Base-by-base conservation (phyloP, 179 eudicot species). In the Camellia oleifera region DNA sequence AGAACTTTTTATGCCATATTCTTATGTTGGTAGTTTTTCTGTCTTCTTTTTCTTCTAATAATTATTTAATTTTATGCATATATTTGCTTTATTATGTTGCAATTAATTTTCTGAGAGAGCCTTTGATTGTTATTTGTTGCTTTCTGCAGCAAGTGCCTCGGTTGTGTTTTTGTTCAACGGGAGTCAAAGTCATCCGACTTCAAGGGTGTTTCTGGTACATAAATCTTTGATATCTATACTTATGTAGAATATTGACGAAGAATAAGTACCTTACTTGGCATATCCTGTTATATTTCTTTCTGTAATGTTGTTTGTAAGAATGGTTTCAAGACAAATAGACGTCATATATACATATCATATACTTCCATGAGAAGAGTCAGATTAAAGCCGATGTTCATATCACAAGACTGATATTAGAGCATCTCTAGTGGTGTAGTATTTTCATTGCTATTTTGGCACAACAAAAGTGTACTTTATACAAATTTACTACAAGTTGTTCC, bases 81-180 rank as follows among this genome's bases (percentile, higher is more conserved):
- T 5, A 69, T 46, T 70, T 4, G 8, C 2, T 18, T 44, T 4
- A 75, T 3, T 61, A 60, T 61, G 15, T 15, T 45, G 20, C 69
- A 75, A 3, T 74, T 14, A 6, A 52, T 50, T 52, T 58, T 67
- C 45, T 45, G 57, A 4, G 57, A 13, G 7, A 52, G 77, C 17
- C 44, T 79, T 72, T 78, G 77, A 60, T 6, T 77, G 23, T 18
- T 18, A 14, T 81, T 75, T 78, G 74, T 74, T 78, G 32, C 75
- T 81, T 76, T 86, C 78, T 76, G 71, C 93, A 96, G 99, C 93
- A 96, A 96, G 90, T 96, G 99, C 87, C 96, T 96, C 32, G 99
- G 99, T 4, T 96, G 99, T 82, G 93, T 96, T 64, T 96, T 83
- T 83, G 99, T 96, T 77, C 99, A 96, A 83, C 90, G 99, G 82